phyloP scores from a whole-genome alignment of 768 basidiomycete species.

The Galerina marginata region DNA sequence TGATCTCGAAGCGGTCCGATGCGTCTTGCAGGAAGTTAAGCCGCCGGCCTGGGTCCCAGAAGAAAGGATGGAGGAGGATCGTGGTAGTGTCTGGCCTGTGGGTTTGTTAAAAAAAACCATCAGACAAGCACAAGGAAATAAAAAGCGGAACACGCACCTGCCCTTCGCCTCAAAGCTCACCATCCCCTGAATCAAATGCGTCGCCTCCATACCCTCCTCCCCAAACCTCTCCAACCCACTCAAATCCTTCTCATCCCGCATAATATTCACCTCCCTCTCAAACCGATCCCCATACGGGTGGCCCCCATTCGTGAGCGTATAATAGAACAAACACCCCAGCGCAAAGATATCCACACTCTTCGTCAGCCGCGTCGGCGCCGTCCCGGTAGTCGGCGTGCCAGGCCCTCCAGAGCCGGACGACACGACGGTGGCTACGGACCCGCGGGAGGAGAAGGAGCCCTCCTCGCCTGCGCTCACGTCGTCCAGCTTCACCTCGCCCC shows the following conservation, averaged over 20 bases:
- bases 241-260: conserved; percentile 78
- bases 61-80: conserved; percentile 94
- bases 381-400: conserved; percentile 37
- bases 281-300: conserved; percentile 96
- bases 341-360: conserved; percentile 98
- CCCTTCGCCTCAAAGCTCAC: conserved; percentile 74
- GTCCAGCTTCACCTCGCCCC: conserved; percentile 93
- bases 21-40: conserved; percentile 96
- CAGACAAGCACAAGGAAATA: not conserved
- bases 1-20: conserved; percentile 97
- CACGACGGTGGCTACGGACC: conserved; percentile 61
- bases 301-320: conserved; percentile 84
- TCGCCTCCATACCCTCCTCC: conserved; percentile 93
- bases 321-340: conserved; percentile 94
- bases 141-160: conserved; percentile 55
- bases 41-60: conserved; percentile 90
- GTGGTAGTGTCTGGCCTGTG: conserved; percentile 84
- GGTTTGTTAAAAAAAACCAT: not conserved
- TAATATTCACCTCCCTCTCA: conserved; percentile 92
- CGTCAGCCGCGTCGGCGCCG: conserved; percentile 74
- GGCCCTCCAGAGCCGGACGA: conserved; percentile 24
- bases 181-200: conserved; percentile 80
- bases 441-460: conserved; percentile 61
- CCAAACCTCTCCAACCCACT: conserved; percentile 79
- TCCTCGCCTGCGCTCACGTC: conserved; percentile 67